Evolutionary conservation across 2,329 filamentous ascomycete genomes (phyloP), one percentile per base, ranked within the genome.

Genomic region (Colletotrichum brevisporum): DNA sequence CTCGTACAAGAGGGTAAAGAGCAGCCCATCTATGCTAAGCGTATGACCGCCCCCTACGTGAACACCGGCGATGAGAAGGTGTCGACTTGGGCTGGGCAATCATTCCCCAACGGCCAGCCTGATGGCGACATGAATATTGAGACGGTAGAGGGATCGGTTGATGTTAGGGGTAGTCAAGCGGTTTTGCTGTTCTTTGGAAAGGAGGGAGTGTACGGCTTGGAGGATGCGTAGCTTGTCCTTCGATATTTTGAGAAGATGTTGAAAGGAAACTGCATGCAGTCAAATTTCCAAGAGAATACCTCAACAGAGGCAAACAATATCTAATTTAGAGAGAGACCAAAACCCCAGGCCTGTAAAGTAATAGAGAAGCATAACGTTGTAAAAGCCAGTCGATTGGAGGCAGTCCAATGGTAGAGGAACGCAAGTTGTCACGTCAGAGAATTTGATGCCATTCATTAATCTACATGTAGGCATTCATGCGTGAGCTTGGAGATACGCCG

Each of bases 21-120:
- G 0, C n/a, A 24, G 1, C 10, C 16, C 9, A 16, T 39, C 9
- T 26, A 41, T 21, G 41, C 15, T 0, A 68, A 68, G 65, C 61
- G 65, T 1, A 65, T 69, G 61, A 69, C 66, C 2, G 66, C 66
- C 27, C 66, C 66, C 1, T 65, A 16, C 24, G 66, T 69, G 4
- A 50, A 69, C 54, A 65, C 53, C 4, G 61, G 55, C 10, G 50
- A 69, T 16, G 48, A 26, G 13, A 54, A 18, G 2, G 1, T 64
- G 41, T 36, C 61, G 1, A 59, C 27, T 0, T 69, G 61, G 41
- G 48, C 53, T 4, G 66, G 66, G 0, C 66, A 69, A 27, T 59
- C 66, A 2, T 69, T 69, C 15, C 61, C 64, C 0, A 52, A 48
- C 1, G 64, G 64, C 1, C 21, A 63, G 36, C 52, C 64, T 0